Percentiles rank a stretch among this genome's conserved stretches.
Conservation (phyloP, 1,139 yeast species). For the Lodderomyces metapsilosis region DNA sequence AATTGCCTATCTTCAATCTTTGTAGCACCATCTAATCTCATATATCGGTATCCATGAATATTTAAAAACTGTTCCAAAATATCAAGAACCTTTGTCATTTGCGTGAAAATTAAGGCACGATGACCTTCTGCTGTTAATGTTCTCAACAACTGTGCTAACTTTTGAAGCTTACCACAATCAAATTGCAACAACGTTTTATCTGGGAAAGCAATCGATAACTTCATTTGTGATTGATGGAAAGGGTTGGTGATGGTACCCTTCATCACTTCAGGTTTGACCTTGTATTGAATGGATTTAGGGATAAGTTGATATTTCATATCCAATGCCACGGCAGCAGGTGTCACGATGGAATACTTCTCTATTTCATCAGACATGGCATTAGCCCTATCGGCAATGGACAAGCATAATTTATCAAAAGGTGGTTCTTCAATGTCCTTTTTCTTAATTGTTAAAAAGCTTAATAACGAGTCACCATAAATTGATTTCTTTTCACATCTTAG, state of each 20-base stretch:
- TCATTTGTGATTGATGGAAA: conserved; percentile 81
- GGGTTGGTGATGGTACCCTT: conserved; percentile 52
- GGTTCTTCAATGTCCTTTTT: conserved; percentile 14
- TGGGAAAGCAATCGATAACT: conserved; percentile 91
- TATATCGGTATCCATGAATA: conserved; percentile 89
- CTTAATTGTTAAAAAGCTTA: conserved; percentile 20
- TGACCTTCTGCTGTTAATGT: conserved; percentile 84
- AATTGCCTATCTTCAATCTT: conserved; percentile 95
- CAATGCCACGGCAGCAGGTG: conserved; percentile 81
- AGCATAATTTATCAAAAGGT: conserved; percentile 19
- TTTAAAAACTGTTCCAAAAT: conserved; percentile 90
- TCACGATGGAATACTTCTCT: conserved; percentile 79
- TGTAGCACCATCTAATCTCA: conserved; percentile 97
- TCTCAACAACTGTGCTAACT: conserved; percentile 70
- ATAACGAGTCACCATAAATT: conserved; percentile 49
- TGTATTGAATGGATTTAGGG: conserved; percentile 32
- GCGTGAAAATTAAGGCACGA: conserved; percentile 92
- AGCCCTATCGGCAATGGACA: conserved; percentile 46
- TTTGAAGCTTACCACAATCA: conserved; percentile 96
- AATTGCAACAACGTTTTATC: conserved; percentile 88
- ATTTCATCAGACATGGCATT: conserved; percentile 48
- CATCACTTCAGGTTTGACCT: conserved; percentile 33
- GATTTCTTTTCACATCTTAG: conserved; percentile 60
- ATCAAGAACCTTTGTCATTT: conserved; percentile 96
- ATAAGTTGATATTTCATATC: conserved; percentile 66